Percentiles rank a stretch among this genome's conserved stretches.
phyloP scores from a whole-genome alignment of 495 filamentous ascomycete species.

The Aspergillus funiculosus region DNA sequence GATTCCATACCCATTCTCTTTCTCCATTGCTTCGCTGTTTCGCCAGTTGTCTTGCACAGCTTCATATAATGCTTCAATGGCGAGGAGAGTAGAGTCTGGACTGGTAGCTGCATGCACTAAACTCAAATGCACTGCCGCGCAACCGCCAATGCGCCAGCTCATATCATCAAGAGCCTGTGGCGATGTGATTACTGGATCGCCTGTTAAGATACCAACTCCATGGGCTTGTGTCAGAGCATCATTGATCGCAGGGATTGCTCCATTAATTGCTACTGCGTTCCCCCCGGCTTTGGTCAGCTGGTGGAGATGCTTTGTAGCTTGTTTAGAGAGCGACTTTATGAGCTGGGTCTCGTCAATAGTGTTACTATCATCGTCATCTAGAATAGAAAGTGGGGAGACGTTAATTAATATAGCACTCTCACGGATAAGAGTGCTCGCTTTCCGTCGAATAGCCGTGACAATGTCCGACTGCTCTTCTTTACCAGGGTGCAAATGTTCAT shows the following conservation, averaged over 20 bases:
- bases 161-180: slow-evolving; percentile 84
- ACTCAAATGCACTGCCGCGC: slow-evolving; percentile 75
- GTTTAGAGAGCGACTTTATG: slow-evolving; percentile 67
- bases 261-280: slow-evolving; percentile 80
- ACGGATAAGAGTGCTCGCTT: slow-evolving; percentile 72
- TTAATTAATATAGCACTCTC: slow-evolving; percentile 82
- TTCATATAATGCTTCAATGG: slow-evolving; percentile 77
- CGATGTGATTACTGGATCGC: slow-evolving; percentile 73
- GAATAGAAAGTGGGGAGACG: slow-evolving; percentile 68
- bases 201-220: slow-evolving; percentile 74
- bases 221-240: slow-evolving; percentile 73
- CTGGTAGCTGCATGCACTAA: slow-evolving; percentile 69
- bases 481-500: slow-evolving; percentile 84
- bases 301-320: slow-evolving; percentile 65
- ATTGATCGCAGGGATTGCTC: slow-evolving; percentile 80
- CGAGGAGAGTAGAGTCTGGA: slow-evolving; percentile 62
- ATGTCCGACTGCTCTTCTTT: slow-evolving; percentile 93
- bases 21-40: slow-evolving; percentile 97
- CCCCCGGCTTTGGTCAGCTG: slow-evolving; percentile 66
- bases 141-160: slow-evolving; percentile 87
- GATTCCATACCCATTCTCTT: slow-evolving; percentile 89
- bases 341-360: slow-evolving; percentile 67
- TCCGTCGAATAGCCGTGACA: slow-evolving; percentile 73
- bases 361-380: slow-evolving; percentile 66
- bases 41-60: slow-evolving; percentile 86